A percentile compares a stretch with the other conserved stretches of the same genome.
phyloP scores from a whole-genome alignment of 257 asterid species.

The Hygrophila difformis region DNA sequence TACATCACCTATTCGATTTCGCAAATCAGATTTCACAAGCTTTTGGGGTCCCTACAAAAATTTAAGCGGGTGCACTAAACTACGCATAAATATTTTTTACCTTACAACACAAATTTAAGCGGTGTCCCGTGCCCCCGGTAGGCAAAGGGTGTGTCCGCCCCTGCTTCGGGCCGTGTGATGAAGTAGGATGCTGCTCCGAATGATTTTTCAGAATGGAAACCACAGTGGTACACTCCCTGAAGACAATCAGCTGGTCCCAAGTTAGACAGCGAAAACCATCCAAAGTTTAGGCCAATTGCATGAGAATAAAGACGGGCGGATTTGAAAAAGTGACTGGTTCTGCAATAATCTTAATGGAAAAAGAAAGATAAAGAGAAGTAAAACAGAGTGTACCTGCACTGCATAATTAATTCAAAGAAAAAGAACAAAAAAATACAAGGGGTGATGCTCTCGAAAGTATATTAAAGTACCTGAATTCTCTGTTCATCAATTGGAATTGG shows the following conservation, averaged over 20 bases:
- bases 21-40: no score
- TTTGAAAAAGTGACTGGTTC: no score
- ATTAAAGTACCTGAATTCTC: slow-evolving; percentile 32
- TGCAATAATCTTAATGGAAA: no score
- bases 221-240: slow-evolving; percentile 73
- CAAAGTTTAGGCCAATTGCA: background rate
- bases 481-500: slow-evolving; percentile 48
- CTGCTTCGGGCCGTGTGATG: slow-evolving; percentile 50
- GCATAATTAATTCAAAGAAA: no score
- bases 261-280: slow-evolving; percentile 4
- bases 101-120: no score
- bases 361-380: background rate
- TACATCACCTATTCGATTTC: no score
- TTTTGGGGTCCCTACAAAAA: no score
- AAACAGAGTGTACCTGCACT: no score
- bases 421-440: background rate
- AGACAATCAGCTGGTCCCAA: slow-evolving; percentile 11
- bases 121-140: no score
- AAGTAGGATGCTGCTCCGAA: slow-evolving; percentile 62
- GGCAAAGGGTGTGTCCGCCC: no score
- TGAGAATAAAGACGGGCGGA: background rate
- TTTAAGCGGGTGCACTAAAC: no score
- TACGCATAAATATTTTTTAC: no score
- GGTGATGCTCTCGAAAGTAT: slow-evolving; percentile 11
- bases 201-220: slow-evolving; percentile 67